Evolutionary conservation across 495 filamentous ascomycete species (phyloP).

Genomic region (Penicillium desertorum): DNA sequence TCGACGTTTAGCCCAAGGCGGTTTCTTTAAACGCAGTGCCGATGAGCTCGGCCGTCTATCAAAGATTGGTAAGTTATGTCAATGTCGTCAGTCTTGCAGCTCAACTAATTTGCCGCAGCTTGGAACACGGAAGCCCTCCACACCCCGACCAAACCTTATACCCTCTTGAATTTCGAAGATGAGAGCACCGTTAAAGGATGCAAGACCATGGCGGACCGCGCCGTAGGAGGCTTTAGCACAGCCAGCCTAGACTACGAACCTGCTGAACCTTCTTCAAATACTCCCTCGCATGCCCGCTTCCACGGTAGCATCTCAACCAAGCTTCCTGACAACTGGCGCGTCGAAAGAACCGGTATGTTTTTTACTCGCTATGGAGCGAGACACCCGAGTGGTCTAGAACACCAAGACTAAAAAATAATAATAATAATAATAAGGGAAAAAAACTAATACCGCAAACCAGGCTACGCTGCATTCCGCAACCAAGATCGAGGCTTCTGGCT

Average conservation of each 20-base stretch:
- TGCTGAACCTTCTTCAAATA: conserved; percentile 39
- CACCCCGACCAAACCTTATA: conserved; percentile 49
- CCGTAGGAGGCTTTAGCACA: conserved; percentile 82
- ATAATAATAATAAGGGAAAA: too few species aligned
- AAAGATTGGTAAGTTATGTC: conserved; percentile 49
- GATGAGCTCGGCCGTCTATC: conserved; percentile 64
- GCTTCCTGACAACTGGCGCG: conserved; percentile 56
- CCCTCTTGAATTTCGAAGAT: conserved; percentile 60
- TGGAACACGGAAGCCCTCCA: conserved; percentile 50
- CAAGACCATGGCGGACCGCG: conserved; percentile 82
- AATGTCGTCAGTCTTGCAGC: background rate
- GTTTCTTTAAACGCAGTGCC: conserved; percentile 62
- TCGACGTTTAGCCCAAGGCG: conserved; percentile 47
- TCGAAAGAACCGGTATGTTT: conserved; percentile 68
- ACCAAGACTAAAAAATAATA: background rate
- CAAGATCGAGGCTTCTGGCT: conserved; percentile 55
- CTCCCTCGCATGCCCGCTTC: conserved; percentile 68
- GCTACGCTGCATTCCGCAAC: conserved; percentile 90
- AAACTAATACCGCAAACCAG: conserved; percentile 34
- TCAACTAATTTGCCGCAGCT: conserved; percentile 33
- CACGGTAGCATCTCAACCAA: conserved; percentile 85
- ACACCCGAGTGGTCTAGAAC: background rate
- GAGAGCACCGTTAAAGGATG: conserved; percentile 60
- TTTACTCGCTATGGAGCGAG: conserved; percentile 5
- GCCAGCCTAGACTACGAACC: conserved; percentile 68